These are phyloP conservation scores for Aspergillus felis DNA, from an alignment of 2,329 filamentous ascomycete genomes.

Conservation along the genomic window DNA sequence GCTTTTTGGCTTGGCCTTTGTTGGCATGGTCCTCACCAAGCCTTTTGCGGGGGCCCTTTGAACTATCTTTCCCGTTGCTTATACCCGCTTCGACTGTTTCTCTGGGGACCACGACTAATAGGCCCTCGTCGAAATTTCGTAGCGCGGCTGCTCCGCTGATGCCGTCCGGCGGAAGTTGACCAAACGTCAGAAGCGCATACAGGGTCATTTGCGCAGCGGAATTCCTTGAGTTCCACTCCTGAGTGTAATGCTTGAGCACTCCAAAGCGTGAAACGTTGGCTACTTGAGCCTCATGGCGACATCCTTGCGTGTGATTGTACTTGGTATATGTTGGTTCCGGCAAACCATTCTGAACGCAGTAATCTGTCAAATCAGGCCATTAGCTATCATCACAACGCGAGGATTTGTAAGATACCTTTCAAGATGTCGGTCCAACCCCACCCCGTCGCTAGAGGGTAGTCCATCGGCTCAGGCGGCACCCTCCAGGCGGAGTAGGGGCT, in stretches of 20 bases:
- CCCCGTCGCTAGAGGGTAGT: slow-evolving; percentile 5
- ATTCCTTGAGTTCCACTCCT: slow-evolving; percentile 24
- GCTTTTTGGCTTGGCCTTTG: neutral
- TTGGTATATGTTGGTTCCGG: slow-evolving; percentile 18
- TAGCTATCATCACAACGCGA: neutral
- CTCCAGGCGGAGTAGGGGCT: slow-evolving; percentile 21
- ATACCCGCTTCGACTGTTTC: neutral
- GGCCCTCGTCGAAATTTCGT: neutral
- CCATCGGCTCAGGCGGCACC: slow-evolving; percentile 24
- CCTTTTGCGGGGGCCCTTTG: neutral
- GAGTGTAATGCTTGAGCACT: slow-evolving; percentile 15
- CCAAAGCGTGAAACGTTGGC: slow-evolving; percentile 16
- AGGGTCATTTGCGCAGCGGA: slow-evolving; percentile 27
- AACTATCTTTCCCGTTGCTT: neutral
- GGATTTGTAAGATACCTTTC: slow-evolving; percentile 15
- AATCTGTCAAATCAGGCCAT: slow-evolving; percentile 12
- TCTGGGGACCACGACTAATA: slow-evolving; percentile 2
- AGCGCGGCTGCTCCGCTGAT: slow-evolving; percentile 5
- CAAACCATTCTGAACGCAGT: slow-evolving; percentile 18
- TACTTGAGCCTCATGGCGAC: slow-evolving; percentile 26
- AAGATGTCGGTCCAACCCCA: slow-evolving; percentile 31
- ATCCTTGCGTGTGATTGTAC: slow-evolving; percentile 19
- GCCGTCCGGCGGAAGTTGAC: neutral
- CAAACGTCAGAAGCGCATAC: slow-evolving; percentile 18
- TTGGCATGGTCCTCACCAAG: neutral